phyloP scores from a whole-genome alignment of 2,329 filamentous ascomycete species.

The Hypoxylon sp. region DNA sequence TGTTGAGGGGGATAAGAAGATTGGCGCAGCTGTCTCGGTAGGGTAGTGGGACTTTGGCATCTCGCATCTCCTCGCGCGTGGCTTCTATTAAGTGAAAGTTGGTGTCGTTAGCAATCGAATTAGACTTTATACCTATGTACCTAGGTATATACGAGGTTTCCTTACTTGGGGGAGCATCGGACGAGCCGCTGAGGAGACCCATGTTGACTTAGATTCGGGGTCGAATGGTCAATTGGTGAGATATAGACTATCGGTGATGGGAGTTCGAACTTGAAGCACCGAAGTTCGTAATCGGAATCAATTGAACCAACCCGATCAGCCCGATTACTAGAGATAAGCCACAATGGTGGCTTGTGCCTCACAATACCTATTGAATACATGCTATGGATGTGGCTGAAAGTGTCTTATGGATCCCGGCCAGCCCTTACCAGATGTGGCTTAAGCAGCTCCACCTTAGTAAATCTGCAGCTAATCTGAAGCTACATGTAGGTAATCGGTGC shows the following conservation, averaged over 20 bases:
- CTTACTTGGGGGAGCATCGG: conserved; percentile 52
- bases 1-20: conserved; percentile 94
- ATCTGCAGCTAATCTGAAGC: too few species aligned
- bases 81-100: conserved; percentile 67
- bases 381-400: too few species aligned
- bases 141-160: neutral
- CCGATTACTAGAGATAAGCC: neutral
- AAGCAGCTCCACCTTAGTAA: neutral
- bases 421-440: neutral
- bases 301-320: too few species aligned
- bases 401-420: too few species aligned
- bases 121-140: neutral
- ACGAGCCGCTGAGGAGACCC: conserved; percentile 48
- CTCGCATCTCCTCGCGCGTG: conserved; percentile 93
- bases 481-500: too few species aligned
- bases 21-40: conserved; percentile 98
- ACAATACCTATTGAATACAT: too few species aligned
- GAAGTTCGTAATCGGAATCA: conserved; percentile 3
- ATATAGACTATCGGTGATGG: conserved; percentile 2
- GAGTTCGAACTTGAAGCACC: conserved; percentile 22
- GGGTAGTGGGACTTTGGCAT: conserved; percentile 85
- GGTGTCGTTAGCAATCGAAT: conserved; percentile 12
- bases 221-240: conserved; percentile 23
- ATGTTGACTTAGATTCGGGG: conserved; percentile 37
- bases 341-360: neutral